phyloP scores from a whole-genome alignment of 1,284 basidiomycete genomes.

The Bjerkandera adusta region DNA sequence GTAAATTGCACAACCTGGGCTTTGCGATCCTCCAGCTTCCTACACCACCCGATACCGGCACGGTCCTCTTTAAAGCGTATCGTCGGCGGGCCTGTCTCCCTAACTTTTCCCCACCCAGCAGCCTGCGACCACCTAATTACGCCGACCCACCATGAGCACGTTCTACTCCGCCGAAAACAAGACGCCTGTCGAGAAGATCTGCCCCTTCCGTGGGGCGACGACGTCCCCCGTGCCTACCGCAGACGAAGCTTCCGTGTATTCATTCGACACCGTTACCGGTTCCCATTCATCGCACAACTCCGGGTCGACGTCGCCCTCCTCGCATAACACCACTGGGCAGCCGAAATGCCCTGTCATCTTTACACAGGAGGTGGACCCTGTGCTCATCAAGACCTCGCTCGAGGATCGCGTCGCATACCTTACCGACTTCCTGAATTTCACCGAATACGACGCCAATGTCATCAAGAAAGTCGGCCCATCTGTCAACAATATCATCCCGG shows the following conservation, averaged over 20 bases:
- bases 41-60: slow-evolving; percentile 5
- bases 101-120: background rate
- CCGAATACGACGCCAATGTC: slow-evolving; percentile 37
- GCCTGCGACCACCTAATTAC: background rate
- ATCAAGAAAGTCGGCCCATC: slow-evolving; percentile 39
- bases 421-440: slow-evolving; percentile 44
- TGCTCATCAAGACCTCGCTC: slow-evolving; percentile 29
- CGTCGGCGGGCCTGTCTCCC: background rate
- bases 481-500: slow-evolving; percentile 41
- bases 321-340: background rate
- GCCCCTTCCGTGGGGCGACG: slow-evolving; percentile 1
- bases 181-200: slow-evolving; percentile 14
- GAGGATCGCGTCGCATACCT: slow-evolving; percentile 39
- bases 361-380: slow-evolving; percentile 31
- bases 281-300: slow-evolving; percentile 13
- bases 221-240: background rate
- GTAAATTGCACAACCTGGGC: background rate
- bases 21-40: slow-evolving; percentile 3
- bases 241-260: background rate
- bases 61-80: background rate
- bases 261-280: background rate
- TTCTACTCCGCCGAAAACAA: slow-evolving; percentile 10
- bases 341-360: slow-evolving; percentile 25
- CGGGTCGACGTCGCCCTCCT: slow-evolving; percentile 4
- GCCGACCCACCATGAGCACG: background rate